These are phyloP conservation scores for Cryptosporidium viatorum DNA, from an alignment of 169 alveolate species.

Conservation along the genomic window DNA sequence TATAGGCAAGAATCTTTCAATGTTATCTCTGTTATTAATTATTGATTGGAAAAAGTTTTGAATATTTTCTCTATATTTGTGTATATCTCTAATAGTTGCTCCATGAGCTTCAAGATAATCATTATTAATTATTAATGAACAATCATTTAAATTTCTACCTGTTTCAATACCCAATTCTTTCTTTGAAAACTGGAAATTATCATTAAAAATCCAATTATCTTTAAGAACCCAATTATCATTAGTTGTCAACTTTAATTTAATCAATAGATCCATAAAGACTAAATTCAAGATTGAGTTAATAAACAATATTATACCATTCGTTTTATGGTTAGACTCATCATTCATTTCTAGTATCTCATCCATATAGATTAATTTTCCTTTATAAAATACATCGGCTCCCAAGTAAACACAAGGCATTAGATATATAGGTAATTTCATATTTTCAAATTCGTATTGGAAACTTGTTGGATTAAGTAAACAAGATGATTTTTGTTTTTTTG, in stretches of 20 bases:
- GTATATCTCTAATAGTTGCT: constrained; percentile 36
- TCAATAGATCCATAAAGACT: constrained; percentile 14
- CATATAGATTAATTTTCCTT: not conserved
- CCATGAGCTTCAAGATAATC: not conserved
- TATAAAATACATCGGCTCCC: constrained; percentile 24
- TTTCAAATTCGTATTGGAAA: too few species aligned
- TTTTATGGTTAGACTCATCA: not conserved
- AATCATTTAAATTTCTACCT: not conserved
- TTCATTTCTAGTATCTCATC: not conserved
- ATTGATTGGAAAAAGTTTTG: constrained; percentile 26
- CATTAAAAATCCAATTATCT: not conserved
- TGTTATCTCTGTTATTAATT: not conserved
- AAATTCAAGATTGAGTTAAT: constrained; percentile 15
- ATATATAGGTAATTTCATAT: not conserved
- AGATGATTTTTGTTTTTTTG: not conserved
- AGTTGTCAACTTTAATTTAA: not conserved
- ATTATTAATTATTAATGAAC: not conserved
- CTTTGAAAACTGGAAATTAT: not conserved
- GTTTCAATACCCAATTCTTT: not conserved
- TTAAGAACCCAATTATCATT: constrained; percentile 25
- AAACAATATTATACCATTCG: not conserved
- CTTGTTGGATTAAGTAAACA: not conserved
- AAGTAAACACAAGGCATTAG: constrained; percentile 59
- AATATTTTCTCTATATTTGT: constrained; percentile 42
- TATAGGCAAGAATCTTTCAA: not conserved